Conservation (phyloP, 495 filamentous ascomycete genomes). For the Glarea lozoyensis region DNA sequence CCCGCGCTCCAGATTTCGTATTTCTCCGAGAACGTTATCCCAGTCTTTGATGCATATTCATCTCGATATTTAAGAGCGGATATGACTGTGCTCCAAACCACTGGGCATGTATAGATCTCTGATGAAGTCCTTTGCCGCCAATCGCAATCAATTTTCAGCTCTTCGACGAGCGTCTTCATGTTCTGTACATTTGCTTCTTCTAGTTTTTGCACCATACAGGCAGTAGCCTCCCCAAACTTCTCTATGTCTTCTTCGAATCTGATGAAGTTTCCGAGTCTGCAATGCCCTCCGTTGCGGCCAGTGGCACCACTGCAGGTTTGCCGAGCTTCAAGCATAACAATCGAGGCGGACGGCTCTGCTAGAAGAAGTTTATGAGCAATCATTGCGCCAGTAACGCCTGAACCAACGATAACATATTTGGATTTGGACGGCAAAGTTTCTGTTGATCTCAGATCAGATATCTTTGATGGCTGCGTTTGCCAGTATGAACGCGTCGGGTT, state of each 20-base stretch:
- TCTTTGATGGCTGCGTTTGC: slow-evolving; percentile 33
- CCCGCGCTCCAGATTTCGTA: slow-evolving; percentile 36
- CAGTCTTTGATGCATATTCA: slow-evolving; percentile 28
- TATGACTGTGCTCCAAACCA: slow-evolving; percentile 31
- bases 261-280: neutral
- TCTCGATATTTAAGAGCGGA: slow-evolving; percentile 34
- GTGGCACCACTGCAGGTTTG: slow-evolving; percentile 44
- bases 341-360: slow-evolving; percentile 4
- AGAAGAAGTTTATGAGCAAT: slow-evolving; percentile 35
- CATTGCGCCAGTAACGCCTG: slow-evolving; percentile 56
- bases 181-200: slow-evolving; percentile 45
- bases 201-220: slow-evolving; percentile 42
- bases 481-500: slow-evolving; percentile 60
- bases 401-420: slow-evolving; percentile 57
- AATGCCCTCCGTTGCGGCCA: slow-evolving; percentile 41
- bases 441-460: slow-evolving; percentile 46
- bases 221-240: slow-evolving; percentile 31
- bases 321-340: slow-evolving; percentile 48
- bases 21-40: slow-evolving; percentile 21
- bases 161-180: slow-evolving; percentile 39
- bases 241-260: slow-evolving; percentile 34
- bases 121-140: slow-evolving; percentile 39
- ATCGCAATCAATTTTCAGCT: slow-evolving; percentile 42
- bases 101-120: slow-evolving; percentile 43
- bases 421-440: slow-evolving; percentile 33